A percentile compares a stretch with the other conserved stretches of the same genome.
These are phyloP conservation scores for Orbilia brochopaga DNA, from an alignment of 2,329 filamentous ascomycete genomes.

Conservation along the genomic window DNA sequence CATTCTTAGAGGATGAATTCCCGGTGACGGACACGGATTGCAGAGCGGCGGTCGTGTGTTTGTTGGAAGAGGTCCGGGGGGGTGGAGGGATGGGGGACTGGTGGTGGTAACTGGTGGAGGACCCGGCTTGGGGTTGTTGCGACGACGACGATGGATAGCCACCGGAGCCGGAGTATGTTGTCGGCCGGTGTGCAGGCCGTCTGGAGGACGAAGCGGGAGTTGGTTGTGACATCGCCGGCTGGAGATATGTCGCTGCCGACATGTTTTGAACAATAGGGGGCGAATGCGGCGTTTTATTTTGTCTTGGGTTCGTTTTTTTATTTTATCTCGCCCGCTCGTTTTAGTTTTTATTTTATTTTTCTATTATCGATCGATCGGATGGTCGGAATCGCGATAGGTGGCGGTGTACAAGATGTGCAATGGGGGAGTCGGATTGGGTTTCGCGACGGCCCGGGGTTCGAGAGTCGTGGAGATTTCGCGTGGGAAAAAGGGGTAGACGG, in stretches of 20 bases:
- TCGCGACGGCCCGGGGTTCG: slow-evolving; percentile 18
- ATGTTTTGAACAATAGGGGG: slow-evolving; percentile 26
- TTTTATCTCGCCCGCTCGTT: too few species aligned
- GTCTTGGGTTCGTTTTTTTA: neutral
- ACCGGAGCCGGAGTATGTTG: slow-evolving; percentile 44
- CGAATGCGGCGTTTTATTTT: neutral
- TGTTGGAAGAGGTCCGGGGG: slow-evolving; percentile 44
- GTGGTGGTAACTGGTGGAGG: slow-evolving; percentile 48
- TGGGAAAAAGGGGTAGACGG: slow-evolving; percentile 32
- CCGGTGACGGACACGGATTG: slow-evolving; percentile 38
- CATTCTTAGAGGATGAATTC: slow-evolving; percentile 32
- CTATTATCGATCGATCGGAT: neutral
- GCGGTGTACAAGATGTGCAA: slow-evolving; percentile 7
- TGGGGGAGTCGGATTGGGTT: slow-evolving; percentile 2
- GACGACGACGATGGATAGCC: slow-evolving; percentile 23
- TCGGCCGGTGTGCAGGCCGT: slow-evolving; percentile 43
- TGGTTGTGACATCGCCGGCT: slow-evolving; percentile 49
- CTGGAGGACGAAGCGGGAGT: slow-evolving; percentile 43
- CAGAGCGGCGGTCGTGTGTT: slow-evolving; percentile 28
- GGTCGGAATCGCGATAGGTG: neutral
- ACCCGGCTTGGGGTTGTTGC: slow-evolving; percentile 37
- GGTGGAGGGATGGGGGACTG: slow-evolving; percentile 48
- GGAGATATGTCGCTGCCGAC: slow-evolving; percentile 49
- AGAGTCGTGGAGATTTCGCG: slow-evolving; percentile 30
- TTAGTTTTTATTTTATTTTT: too few species aligned